Conservation (phyloP, 305 asterid genomes). For the Vinca major region DNA sequence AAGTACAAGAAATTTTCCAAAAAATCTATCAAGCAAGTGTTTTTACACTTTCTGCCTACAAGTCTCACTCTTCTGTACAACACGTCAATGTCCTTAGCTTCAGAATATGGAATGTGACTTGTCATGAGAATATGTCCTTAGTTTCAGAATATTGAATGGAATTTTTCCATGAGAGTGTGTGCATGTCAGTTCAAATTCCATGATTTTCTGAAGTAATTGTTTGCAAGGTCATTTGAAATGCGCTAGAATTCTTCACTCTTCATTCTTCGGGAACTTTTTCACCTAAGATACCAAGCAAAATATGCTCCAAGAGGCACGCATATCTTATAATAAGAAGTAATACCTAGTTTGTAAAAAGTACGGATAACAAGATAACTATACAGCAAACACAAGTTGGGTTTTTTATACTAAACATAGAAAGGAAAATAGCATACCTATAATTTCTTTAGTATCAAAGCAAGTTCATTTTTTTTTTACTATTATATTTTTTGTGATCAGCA, state of each 20-base stretch:
- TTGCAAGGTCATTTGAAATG: background rate
- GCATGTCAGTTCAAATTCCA: background rate
- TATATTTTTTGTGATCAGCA: background rate
- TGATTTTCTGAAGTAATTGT: background rate
- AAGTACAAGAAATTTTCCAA: background rate
- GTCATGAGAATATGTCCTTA: background rate
- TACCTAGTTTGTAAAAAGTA: background rate
- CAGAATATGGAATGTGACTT: background rate
- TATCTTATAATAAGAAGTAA: background rate
- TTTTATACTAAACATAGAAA: background rate
- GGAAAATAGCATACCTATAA: background rate
- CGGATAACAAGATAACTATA: background rate
- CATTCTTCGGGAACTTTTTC: background rate
- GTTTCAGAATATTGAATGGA: background rate
- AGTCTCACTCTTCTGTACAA: background rate
- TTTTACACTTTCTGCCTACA: background rate
- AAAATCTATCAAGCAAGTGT: background rate
- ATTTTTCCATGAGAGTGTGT: background rate
- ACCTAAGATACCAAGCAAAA: background rate
- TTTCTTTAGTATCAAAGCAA: background rate
- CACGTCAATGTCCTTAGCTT: background rate
- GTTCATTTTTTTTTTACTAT: background rate
- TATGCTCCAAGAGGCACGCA: background rate
- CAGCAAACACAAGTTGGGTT: background rate
- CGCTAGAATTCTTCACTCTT: background rate